These are phyloP conservation scores for Teratosphaeria viscida DNA, from an alignment of 2,329 filamentous ascomycete species.

Conservation along the genomic window DNA sequence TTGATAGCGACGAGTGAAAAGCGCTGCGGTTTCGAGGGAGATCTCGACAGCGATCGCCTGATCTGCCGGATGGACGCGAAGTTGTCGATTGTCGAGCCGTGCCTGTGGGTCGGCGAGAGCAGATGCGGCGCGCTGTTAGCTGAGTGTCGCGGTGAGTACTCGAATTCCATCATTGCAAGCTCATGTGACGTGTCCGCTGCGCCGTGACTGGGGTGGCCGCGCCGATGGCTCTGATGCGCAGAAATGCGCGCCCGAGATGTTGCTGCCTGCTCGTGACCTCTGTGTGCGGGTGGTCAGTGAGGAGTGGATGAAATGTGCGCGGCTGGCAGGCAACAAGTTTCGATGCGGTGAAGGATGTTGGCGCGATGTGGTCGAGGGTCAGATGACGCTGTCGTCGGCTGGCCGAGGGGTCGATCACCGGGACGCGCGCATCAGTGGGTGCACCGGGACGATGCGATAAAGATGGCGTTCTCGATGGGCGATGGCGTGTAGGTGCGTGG, in stretches of 20 bases:
- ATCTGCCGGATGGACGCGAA: slow-evolving; percentile 73
- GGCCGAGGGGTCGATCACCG: neutral
- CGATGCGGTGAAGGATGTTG: neutral
- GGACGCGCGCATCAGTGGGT: slow-evolving; percentile 3
- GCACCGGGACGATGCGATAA: slow-evolving; percentile 4
- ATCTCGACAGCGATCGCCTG: slow-evolving; percentile 78
- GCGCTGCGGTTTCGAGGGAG: slow-evolving; percentile 69
- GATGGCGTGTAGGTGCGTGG: neutral
- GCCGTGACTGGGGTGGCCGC: neutral
- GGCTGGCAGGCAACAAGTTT: neutral
- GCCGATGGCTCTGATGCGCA: neutral
- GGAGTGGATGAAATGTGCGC: neutral
- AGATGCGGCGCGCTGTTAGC: slow-evolving; percentile 70
- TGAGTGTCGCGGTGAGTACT: slow-evolving; percentile 41
- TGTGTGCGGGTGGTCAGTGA: neutral
- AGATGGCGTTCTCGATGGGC: neutral
- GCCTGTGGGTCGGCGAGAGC: slow-evolving; percentile 60
- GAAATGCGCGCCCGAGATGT: neutral
- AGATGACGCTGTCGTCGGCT: neutral
- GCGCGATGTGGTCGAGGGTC: neutral
- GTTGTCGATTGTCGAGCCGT: slow-evolving; percentile 57
- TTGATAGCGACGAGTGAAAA: slow-evolving; percentile 54
- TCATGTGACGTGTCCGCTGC: slow-evolving; percentile 2
- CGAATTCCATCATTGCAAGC: slow-evolving; percentile 34
- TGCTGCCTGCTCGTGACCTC: neutral